Percentiles rank a stretch among this genome's conserved stretches.
These are phyloP conservation scores for Podospora appendiculata DNA, from an alignment of 495 filamentous ascomycete species.

Conservation along the genomic window DNA sequence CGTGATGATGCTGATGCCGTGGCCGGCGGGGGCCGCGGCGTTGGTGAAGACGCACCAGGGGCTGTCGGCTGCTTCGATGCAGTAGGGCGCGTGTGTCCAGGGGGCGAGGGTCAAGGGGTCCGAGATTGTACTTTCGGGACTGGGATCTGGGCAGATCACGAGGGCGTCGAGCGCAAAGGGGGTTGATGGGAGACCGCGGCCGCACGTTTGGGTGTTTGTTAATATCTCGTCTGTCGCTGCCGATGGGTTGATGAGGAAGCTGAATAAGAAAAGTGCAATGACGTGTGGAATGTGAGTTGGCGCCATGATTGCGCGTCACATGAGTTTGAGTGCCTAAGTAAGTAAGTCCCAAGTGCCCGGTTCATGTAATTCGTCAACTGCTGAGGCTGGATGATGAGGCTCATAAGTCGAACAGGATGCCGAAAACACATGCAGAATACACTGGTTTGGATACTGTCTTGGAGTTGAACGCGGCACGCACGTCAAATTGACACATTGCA, in stretches of 20 bases:
- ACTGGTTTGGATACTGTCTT: neutral
- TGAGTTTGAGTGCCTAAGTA: too few relatives aligned
- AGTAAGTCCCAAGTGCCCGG: too few relatives aligned
- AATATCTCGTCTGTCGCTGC: neutral
- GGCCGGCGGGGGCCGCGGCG: constrained; percentile 11
- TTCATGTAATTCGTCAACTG: neutral
- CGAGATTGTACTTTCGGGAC: neutral
- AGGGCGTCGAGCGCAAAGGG: neutral
- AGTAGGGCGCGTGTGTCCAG: constrained; percentile 27
- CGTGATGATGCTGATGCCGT: constrained; percentile 25
- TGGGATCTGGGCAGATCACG: neutral
- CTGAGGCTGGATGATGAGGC: neutral
- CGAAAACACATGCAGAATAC: too few relatives aligned
- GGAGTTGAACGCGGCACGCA: neutral
- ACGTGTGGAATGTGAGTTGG: neutral
- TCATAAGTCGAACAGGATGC: neutral
- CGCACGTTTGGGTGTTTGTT: neutral
- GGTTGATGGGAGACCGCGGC: constrained; percentile 1
- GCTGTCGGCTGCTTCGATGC: constrained; percentile 8
- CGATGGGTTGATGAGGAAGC: neutral
- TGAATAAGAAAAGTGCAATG: neutral
- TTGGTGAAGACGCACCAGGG: constrained; percentile 30
- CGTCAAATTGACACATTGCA: constrained; percentile 1
- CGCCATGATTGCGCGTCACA: too few relatives aligned
- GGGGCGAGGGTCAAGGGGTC: constrained; percentile 14